phyloP scores from a whole-genome alignment of 2,329 filamentous ascomycete genomes.

The Ophiostoma australiae region DNA sequence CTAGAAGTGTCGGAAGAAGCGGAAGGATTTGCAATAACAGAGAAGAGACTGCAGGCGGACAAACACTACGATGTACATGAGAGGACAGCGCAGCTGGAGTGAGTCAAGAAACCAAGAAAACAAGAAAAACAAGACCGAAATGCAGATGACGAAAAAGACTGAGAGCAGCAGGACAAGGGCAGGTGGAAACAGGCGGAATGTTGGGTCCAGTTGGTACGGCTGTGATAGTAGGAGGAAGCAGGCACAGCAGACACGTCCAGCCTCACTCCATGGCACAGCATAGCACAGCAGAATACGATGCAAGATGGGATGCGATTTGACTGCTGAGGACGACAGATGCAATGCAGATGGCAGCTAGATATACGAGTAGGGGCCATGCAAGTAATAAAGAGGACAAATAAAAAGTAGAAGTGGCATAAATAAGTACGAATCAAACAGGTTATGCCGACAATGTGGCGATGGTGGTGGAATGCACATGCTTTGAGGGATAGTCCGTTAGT shows the following conservation, averaged over 20 bases:
- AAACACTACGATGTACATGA: neutral
- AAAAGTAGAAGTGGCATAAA: neutral
- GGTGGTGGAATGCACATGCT: neutral
- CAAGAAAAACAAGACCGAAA: neutral
- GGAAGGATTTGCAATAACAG: neutral
- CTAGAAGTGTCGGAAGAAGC: constrained; percentile 3
- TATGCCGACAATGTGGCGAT: neutral
- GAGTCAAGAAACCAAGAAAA: constrained; percentile 7
- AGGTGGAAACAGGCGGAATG: neutral
- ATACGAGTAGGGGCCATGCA: neutral
- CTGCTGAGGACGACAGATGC: neutral
- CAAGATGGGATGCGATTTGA: neutral
- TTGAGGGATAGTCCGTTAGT: neutral
- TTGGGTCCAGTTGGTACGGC: neutral
- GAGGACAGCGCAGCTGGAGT: neutral
- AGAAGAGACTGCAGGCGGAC: neutral
- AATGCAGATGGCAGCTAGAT: neutral
- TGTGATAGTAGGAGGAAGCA: too few species aligned
- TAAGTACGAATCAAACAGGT: neutral
- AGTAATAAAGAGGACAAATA: neutral
- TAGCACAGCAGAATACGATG: neutral
- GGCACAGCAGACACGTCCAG: neutral
- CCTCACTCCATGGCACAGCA: neutral
- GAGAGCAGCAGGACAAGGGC: neutral
- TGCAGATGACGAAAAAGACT: neutral